phyloP scores from a whole-genome alignment of 2,329 filamentous ascomycete species.

The Thelonectria rubi region DNA sequence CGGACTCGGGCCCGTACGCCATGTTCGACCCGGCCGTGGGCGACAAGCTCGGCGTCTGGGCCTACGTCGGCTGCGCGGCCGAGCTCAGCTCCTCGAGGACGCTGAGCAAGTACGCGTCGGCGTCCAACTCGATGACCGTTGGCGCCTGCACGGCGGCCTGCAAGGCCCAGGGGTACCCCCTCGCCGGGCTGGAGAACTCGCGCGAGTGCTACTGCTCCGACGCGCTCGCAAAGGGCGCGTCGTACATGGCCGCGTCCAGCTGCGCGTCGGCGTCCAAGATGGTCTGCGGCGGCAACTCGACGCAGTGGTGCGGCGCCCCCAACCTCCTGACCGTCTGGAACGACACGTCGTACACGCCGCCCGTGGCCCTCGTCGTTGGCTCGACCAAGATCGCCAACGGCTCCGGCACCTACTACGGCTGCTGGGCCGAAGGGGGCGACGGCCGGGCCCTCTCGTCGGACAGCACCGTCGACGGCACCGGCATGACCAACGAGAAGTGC shows the following conservation, averaged over 20 bases:
- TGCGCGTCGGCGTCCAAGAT: conserved; percentile 33
- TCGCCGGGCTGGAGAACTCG: conserved; percentile 35
- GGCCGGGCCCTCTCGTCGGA: conserved; percentile 32
- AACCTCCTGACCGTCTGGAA: conserved; percentile 35
- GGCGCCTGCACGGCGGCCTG: conserved; percentile 34
- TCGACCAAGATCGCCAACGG: conserved; percentile 33
- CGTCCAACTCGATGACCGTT: conserved; percentile 31
- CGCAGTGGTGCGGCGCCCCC: conserved; percentile 37
- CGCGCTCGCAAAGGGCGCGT: conserved; percentile 26
- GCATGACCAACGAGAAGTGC: conserved; percentile 34
- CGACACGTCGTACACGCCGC: conserved; percentile 34
- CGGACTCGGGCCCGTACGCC: conserved; percentile 11
- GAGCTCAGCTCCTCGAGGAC: conserved; percentile 26
- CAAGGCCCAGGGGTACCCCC: conserved; percentile 33
- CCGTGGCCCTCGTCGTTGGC: conserved; percentile 26
- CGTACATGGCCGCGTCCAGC: conserved; percentile 28
- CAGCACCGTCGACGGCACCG: conserved; percentile 4
- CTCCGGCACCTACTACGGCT: conserved; percentile 32
- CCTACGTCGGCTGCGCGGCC: conserved; percentile 31
- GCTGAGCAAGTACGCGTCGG: conserved; percentile 31
- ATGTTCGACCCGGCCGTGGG: conserved; percentile 33
- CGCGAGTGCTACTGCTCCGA: conserved; percentile 36
- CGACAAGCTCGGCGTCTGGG: conserved; percentile 33
- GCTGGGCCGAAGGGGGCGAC: conserved; percentile 27
- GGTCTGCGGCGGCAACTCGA: conserved; percentile 33